phyloP scores from a whole-genome alignment of 202 grass and related monocot genomes.

The Zoysia matrella region DNA sequence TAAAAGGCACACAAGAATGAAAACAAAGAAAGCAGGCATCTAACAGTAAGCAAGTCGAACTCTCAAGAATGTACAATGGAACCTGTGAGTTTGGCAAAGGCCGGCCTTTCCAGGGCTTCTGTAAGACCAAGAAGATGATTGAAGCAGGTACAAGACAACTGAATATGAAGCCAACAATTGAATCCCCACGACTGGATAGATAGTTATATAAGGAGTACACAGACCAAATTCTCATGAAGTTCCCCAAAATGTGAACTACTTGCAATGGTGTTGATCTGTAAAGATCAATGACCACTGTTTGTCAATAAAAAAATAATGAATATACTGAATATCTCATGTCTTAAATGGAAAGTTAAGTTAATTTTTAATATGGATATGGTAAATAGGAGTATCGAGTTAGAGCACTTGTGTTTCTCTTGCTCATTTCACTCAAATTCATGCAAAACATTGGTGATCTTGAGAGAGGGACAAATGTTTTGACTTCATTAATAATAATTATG shows the following conservation, averaged over 20 bases:
- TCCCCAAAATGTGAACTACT: slow-evolving; percentile 73
- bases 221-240: slow-evolving; percentile 79
- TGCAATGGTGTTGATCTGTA: slow-evolving; percentile 70
- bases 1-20: slow-evolving; percentile 24
- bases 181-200: slow-evolving; percentile 65
- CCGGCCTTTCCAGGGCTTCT: slow-evolving; percentile 94
- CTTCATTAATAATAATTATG: too few species aligned
- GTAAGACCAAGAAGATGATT: slow-evolving; percentile 83
- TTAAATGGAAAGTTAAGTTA: slow-evolving; percentile 14
- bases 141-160: slow-evolving; percentile 88
- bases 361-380: background rate
- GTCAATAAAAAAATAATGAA: background rate
- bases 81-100: slow-evolving; percentile 95
- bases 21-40: slow-evolving; percentile 5
- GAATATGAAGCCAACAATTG: slow-evolving; percentile 91
- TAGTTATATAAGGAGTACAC: slow-evolving; percentile 75
- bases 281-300: slow-evolving; percentile 2
- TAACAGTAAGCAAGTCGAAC: slow-evolving; percentile 25
- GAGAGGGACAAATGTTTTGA: too few species aligned
- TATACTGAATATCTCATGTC: slow-evolving; percentile 2
- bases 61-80: slow-evolving; percentile 32
- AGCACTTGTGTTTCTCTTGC: too few species aligned
- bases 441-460: too few species aligned
- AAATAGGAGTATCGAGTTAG: too few species aligned
- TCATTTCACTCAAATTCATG: too few species aligned